Conservation (phyloP, 495 filamentous ascomycete species). For the Lasiosphaeris hirsuta region DNA sequence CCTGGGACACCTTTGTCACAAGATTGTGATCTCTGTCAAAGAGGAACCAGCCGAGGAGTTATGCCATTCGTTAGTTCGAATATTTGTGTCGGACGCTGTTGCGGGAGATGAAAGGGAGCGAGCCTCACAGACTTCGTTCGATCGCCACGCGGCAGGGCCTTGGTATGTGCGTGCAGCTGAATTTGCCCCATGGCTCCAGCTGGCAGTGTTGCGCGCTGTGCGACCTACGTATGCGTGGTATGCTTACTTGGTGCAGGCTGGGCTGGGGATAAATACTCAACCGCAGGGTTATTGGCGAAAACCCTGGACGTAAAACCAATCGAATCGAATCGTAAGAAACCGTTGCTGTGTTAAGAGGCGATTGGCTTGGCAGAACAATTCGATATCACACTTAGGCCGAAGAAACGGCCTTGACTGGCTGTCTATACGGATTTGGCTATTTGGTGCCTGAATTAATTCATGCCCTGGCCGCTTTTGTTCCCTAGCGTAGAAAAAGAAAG, state of each 20-base stretch:
- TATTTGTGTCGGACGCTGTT: background rate
- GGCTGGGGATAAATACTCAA: background rate
- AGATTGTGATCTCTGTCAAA: no score
- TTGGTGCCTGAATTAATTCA: slow-evolving; percentile 22
- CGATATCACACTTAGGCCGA: background rate
- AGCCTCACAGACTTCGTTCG: background rate
- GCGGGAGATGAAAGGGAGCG: slow-evolving; percentile 6
- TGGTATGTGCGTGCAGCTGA: no score
- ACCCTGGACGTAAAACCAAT: no score
- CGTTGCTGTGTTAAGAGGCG: background rate
- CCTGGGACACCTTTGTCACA: no score
- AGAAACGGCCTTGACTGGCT: background rate
- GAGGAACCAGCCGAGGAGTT: background rate
- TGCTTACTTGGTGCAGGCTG: background rate
- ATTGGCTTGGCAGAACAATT: slow-evolving; percentile 4
- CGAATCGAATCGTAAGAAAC: no score
- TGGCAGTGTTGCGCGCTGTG: no score
- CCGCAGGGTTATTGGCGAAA: background rate
- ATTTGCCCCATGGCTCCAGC: no score
- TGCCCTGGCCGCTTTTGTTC: slow-evolving; percentile 14
- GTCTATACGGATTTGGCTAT: background rate
- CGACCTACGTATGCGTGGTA: no score
- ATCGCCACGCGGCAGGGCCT: background rate
- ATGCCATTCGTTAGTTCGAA: background rate
- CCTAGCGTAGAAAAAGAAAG: slow-evolving; percentile 1